These are phyloP conservation scores for Symbiodinium natans DNA, from an alignment of 73 alveolate genomes.

Conservation along the genomic window DNA sequence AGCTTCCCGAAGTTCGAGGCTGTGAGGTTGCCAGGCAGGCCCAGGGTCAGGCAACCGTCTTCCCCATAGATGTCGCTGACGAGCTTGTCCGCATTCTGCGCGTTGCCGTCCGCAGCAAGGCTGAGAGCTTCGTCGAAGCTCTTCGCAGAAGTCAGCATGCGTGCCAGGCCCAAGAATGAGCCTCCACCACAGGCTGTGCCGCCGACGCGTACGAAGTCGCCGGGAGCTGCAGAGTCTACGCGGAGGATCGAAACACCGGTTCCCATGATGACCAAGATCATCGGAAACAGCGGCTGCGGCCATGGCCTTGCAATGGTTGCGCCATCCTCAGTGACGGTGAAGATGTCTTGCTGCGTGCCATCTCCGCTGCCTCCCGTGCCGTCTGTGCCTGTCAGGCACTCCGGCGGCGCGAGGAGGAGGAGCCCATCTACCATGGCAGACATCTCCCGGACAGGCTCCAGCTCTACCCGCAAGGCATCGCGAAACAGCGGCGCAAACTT, in stretches of 20 bases:
- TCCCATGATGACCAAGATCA: constrained; percentile 87
- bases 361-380: constrained; percentile 54
- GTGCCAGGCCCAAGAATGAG: constrained; percentile 90
- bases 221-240: constrained; percentile 60
- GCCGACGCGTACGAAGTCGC: constrained; percentile 93
- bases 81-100: constrained; percentile 54
- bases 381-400: constrained; percentile 6
- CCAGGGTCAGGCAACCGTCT: constrained; percentile 55
- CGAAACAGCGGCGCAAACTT: constrained; percentile 89
- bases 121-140: constrained; percentile 61
- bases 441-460: constrained; percentile 85
- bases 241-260: constrained; percentile 83
- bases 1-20: constrained; percentile 45
- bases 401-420: constrained; percentile 35
- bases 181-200: constrained; percentile 94
- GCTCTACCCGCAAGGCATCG: constrained; percentile 73
- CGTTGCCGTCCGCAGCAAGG: background rate
- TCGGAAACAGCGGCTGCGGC: constrained; percentile 91
- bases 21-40: constrained; percentile 82
- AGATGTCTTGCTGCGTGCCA: constrained; percentile 34
- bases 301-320: constrained; percentile 37
- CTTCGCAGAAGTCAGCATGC: constrained; percentile 73
- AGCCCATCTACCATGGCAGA: constrained; percentile 75
- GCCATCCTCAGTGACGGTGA: constrained; percentile 78
- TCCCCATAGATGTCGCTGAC: constrained; percentile 89